These are phyloP conservation scores for Blastocladiella britannica DNA, from an alignment of 192 early-diverging fungal species.

Conservation along the genomic window DNA sequence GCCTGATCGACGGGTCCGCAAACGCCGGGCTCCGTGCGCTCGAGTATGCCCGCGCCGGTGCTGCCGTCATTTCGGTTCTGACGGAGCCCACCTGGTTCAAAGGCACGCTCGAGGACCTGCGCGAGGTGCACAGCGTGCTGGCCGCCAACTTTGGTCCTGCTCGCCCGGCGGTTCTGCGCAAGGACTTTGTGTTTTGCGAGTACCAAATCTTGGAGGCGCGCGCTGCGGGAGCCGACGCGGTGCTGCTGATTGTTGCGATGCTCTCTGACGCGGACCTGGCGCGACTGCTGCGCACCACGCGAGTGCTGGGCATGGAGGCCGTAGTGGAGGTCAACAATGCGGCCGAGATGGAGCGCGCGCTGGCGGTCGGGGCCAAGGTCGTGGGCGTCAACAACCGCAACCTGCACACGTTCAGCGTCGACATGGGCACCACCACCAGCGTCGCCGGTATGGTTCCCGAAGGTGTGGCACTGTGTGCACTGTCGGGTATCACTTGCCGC, in stretches of 20 bases:
- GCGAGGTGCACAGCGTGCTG: conserved; percentile 55
- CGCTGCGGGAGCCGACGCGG: conserved; percentile 83
- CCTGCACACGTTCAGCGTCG: conserved; percentile 87
- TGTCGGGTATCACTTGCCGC: conserved; percentile 73
- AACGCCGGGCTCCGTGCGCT: conserved; percentile 77
- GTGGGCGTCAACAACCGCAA: conserved; percentile 98
- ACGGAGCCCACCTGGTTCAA: conserved; percentile 99
- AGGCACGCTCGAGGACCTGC: conserved; percentile 78
- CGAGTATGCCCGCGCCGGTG: conserved; percentile 69
- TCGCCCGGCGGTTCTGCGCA: conserved; percentile 81
- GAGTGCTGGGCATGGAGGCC: conserved; percentile 84
- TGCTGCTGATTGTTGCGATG: conserved; percentile 92
- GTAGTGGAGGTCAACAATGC: conserved; percentile 89
- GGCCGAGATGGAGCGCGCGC: conserved; percentile 71
- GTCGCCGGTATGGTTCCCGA: conserved; percentile 60
- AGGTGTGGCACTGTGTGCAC: conserved; percentile 53
- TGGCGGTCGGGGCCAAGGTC: conserved; percentile 58
- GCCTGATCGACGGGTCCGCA: conserved; percentile 58
- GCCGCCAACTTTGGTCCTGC: conserved; percentile 23
- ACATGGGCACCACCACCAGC: conserved; percentile 59
- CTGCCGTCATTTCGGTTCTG: conserved; percentile 84
- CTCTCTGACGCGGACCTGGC: conserved; percentile 43
- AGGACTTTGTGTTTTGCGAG: conserved; percentile 88
- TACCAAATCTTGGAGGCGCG: conserved; percentile 94
- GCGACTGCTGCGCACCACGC: conserved; percentile 49